Evolutionary conservation across 2,329 filamentous ascomycete species (phyloP).

Genomic region (Trichoderma koningii): DNA sequence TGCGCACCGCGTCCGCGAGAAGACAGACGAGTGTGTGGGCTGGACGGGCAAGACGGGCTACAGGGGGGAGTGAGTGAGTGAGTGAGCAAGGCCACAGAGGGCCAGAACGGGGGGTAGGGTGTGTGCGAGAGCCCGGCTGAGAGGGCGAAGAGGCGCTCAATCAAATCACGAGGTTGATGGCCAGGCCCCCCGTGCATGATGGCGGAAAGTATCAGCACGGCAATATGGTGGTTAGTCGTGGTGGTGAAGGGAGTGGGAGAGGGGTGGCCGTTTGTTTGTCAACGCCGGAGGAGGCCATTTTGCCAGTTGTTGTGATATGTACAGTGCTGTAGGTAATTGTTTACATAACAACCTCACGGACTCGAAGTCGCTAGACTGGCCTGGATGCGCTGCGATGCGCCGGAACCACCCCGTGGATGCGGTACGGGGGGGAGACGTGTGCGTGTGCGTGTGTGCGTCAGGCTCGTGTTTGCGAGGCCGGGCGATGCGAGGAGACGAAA

Average conservation of each 20-base stretch:
- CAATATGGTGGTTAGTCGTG: too few species aligned
- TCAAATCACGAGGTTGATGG: too few species aligned
- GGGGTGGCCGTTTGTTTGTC: not conserved
- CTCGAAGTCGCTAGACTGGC: not conserved
- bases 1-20: not conserved
- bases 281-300: too few species aligned
- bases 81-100: not conserved
- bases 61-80: not conserved
- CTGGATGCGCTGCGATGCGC: not conserved
- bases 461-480: conserved; percentile 19
- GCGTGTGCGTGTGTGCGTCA: conserved; percentile 7
- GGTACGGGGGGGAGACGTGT: conserved; percentile 1
- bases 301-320: not conserved
- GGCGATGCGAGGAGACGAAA: conserved; percentile 8
- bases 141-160: not conserved
- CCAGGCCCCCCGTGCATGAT: conserved; percentile 12
- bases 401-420: not conserved
- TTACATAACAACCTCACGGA: conserved; percentile 16
- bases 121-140: not conserved
- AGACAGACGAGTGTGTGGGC: not conserved
- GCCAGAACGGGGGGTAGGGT: not conserved
- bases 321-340: conserved; percentile 15
- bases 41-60: not conserved
- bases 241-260: not conserved
- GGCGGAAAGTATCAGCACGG: not conserved